Evolutionary conservation across 2,329 filamentous ascomycete genomes (phyloP), one percentile per base, ranked within the genome.

Genomic region (Exserohilum rostratum): DNA sequence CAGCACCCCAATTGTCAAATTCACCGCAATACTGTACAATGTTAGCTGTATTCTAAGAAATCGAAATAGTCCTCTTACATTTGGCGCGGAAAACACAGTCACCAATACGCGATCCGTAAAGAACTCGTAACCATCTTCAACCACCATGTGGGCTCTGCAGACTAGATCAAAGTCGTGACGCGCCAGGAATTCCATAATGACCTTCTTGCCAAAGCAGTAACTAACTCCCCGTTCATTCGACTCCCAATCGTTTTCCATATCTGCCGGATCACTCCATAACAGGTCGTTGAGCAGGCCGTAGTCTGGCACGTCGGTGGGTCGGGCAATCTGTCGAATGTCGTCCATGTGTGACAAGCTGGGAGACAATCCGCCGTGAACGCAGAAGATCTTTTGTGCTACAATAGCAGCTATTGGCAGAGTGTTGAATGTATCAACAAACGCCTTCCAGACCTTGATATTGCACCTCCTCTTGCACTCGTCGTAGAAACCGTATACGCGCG

Each of bases 361-460:
- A 11, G 93, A 97, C 18, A 99, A 81, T 12, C 95, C 95, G 46
- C 95, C 95, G 70, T 99, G 95, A 13, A 98, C 93, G 70, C 93
- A 97, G 75, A 97, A 98, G 53, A 98, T 98, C 80, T 98, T 98
- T 63, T 91, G 91, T 2, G 93, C 93, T 33, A 98, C 93, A 68
- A 96, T 97, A n/a, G 93, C 87, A 38, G 93, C 93, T 69, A 98
- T 97, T 0, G 93, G 93, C 39, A 98, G 83, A 37, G 89, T 93
- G 76, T 98, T 98, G 82, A 98, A 98, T 22, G 90, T 95, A 73
- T 98, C 93, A 47, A 96, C 88, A 72, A 98, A 98, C 0, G 91
- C 96, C 81, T 98, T 98, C 93, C 93, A 98, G 58, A 98, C 85
- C 86, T 98, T 98, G 83, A 98, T 96, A 80, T 98, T 99, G 83